Evolutionary conservation across 1,284 basidiomycete species (phyloP).

Genomic region (Pascua sp.): DNA sequence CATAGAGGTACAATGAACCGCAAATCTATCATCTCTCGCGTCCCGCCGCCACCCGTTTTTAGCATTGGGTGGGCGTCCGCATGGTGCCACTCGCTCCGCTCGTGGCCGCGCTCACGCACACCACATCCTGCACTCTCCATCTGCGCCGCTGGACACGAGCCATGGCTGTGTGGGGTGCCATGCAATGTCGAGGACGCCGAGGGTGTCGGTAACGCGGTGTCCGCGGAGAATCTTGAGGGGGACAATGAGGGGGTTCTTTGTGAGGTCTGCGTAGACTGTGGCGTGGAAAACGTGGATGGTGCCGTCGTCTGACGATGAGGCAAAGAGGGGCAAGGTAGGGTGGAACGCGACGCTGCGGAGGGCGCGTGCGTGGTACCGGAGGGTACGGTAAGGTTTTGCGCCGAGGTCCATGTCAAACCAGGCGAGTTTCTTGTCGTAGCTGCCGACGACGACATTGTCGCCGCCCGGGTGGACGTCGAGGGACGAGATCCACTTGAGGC

Average conservation of each 20-base stretch:
- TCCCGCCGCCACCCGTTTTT: too few relatives aligned
- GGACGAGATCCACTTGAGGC: conserved; percentile 93
- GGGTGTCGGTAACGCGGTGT: conserved; percentile 74
- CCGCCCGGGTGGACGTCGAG: conserved; percentile 95
- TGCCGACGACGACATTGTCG: conserved; percentile 93
- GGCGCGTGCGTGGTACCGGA: conserved; percentile 92
- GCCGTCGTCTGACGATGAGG: conserved; percentile 93
- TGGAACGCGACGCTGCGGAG: conserved; percentile 90
- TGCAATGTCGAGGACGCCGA: conserved; percentile 84
- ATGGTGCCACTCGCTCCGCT: too few relatives aligned
- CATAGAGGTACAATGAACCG: too few relatives aligned
- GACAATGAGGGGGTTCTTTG: conserved; percentile 94
- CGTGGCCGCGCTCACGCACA: conserved; percentile 34
- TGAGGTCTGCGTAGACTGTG: conserved; percentile 86
- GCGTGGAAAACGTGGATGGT: conserved; percentile 96
- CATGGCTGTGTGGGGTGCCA: conserved; percentile 91
- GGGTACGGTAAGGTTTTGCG: conserved; percentile 91
- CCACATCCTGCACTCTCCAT: conserved; percentile 87
- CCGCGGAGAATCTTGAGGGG: conserved; percentile 94
- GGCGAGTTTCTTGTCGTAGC: conserved; percentile 93
- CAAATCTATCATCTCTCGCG: too few relatives aligned
- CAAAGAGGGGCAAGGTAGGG: conserved; percentile 90
- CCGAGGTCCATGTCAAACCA: conserved; percentile 99
- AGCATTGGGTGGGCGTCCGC: too few relatives aligned
- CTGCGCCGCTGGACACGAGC: conserved; percentile 89